These are phyloP conservation scores for Hamigera avellanea DNA, from an alignment of 495 filamentous ascomycete genomes.

Conservation along the genomic window DNA sequence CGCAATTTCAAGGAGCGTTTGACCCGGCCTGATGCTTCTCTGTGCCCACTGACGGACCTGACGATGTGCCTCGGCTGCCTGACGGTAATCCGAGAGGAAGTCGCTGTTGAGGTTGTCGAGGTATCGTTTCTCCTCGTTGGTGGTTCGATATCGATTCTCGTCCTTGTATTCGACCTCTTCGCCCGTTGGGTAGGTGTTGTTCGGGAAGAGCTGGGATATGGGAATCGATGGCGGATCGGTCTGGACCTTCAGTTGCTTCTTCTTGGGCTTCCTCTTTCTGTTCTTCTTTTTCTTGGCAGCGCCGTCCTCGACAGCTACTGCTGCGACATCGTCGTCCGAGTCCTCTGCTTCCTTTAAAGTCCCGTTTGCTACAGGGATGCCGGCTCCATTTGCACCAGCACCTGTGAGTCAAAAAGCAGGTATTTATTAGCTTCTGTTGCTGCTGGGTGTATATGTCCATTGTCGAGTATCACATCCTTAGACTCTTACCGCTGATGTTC, in stretches of 20 bases:
- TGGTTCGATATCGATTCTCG: conserved; percentile 73
- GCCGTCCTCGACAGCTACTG: conserved; percentile 22
- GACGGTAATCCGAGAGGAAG: conserved; percentile 75
- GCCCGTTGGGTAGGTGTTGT: conserved; percentile 62
- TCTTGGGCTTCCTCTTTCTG: conserved; percentile 65
- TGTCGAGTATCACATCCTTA: too few species aligned
- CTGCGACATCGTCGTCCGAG: conserved; percentile 51
- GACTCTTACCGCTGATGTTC: too few species aligned
- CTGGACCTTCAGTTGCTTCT: conserved; percentile 67
- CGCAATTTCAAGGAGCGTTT: conserved; percentile 69
- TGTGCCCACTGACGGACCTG: conserved; percentile 79
- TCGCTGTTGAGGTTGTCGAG: conserved; percentile 73
- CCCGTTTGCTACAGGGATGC: too few species aligned
- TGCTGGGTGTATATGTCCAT: too few species aligned
- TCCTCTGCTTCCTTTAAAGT: conserved; percentile 57
- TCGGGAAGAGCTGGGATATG: conserved; percentile 65
- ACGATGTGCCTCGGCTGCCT: conserved; percentile 78
- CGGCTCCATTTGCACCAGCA: conserved; percentile 24
- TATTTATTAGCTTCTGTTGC: too few species aligned
- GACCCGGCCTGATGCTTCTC: conserved; percentile 69
- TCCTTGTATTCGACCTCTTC: conserved; percentile 67
- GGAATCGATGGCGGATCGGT: conserved; percentile 65
- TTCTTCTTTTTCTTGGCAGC: conserved; percentile 71
- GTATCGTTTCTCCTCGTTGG: conserved; percentile 78
- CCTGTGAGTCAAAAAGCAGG: too few species aligned